These are phyloP conservation scores for Cyclanthera cordifolia DNA, from an alignment of 306 rosid genomes.

Conservation along the genomic window DNA sequence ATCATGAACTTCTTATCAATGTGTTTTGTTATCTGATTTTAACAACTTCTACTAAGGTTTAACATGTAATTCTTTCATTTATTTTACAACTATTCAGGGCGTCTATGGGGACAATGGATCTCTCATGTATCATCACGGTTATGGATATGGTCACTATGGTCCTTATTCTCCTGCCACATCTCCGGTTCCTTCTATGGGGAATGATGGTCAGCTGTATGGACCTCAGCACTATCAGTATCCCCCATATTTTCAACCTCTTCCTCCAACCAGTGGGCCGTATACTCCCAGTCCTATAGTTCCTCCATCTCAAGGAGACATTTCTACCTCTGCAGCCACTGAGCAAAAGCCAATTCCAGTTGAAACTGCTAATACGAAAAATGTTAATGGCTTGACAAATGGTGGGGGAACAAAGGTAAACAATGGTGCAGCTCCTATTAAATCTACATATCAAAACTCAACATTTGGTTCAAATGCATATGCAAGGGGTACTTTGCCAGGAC, in stretches of 20 bases:
- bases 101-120: slow-evolving; percentile 91
- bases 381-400: slow-evolving; percentile 39
- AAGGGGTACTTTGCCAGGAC: slow-evolving; percentile 41
- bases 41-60: neutral
- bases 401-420: slow-evolving; percentile 45
- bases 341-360: slow-evolving; percentile 63
- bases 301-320: slow-evolving; percentile 51
- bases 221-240: slow-evolving; percentile 95
- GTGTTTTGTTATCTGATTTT: neutral
- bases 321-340: slow-evolving; percentile 55
- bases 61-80: no score
- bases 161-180: slow-evolving; percentile 90
- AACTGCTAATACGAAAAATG: slow-evolving; percentile 48
- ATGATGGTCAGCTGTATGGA: slow-evolving; percentile 88
- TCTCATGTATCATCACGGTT: slow-evolving; percentile 68
- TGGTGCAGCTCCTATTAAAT: slow-evolving; percentile 28
- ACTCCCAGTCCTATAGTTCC: slow-evolving; percentile 32
- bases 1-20: neutral
- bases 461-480: slow-evolving; percentile 35
- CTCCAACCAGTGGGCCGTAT: slow-evolving; percentile 65
- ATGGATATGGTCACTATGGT: slow-evolving; percentile 75
- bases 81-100: slow-evolving; percentile 30
- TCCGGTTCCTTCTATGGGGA: slow-evolving; percentile 88
- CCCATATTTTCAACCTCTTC: slow-evolving; percentile 75
- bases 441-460: slow-evolving; percentile 26